Evolutionary conservation across 345 rosid species (phyloP).

Genomic region (Salix caprea): DNA sequence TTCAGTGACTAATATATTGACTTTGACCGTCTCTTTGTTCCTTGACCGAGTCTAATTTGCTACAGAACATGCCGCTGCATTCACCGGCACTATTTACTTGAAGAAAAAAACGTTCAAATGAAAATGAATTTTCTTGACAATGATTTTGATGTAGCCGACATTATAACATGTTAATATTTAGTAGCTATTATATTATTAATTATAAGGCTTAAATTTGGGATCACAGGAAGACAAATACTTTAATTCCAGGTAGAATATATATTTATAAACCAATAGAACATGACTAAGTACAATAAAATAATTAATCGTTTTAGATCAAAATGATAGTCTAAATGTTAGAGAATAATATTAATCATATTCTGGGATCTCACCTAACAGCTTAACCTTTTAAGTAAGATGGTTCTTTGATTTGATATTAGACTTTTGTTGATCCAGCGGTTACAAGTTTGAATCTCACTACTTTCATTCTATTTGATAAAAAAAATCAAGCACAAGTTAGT

Average conservation of each 20-base stretch:
- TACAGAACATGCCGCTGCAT: neutral
- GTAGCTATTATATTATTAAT: rapidly evolving
- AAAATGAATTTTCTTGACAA: neutral
- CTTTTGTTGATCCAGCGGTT: rapidly evolving
- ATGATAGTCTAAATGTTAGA: no score
- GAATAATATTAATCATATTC: no score
- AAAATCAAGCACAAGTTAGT: no score
- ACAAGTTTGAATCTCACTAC: no score
- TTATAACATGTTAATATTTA: no score
- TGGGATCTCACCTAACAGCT: rapidly evolving
- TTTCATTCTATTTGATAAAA: no score
- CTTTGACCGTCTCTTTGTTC: neutral
- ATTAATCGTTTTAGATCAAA: no score
- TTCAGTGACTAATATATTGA: neutral
- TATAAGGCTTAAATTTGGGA: rapidly evolving
- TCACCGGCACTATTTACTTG: neutral
- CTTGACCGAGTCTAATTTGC: neutral
- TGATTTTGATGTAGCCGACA: neutral
- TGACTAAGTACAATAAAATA: no score
- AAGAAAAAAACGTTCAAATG: neutral
- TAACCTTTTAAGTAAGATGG: no score
- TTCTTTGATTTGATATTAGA: rapidly evolving
- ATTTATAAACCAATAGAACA: no score
- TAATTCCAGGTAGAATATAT: no score
- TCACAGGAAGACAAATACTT: no score